Evolutionary conservation across 495 filamentous ascomycete species (phyloP).

Genomic region (Aspergillus cavernicola): DNA sequence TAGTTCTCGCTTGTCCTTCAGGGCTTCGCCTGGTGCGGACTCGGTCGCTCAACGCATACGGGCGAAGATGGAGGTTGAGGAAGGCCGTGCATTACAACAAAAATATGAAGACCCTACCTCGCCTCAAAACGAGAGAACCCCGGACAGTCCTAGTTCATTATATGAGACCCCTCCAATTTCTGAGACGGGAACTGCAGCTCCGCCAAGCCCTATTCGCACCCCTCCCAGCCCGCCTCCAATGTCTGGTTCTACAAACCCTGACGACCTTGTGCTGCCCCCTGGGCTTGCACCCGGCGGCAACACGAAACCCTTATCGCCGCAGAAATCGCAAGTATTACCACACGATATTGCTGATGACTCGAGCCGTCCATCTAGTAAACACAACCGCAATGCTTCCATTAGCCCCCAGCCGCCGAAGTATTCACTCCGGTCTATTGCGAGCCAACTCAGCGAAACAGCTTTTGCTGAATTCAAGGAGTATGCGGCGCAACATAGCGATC

Average conservation of each 20-base stretch:
- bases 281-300: conserved; percentile 20
- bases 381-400: conserved; percentile 22
- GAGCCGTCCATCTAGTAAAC: conserved; percentile 19
- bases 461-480: conserved; percentile 63
- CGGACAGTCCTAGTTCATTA: conserved; percentile 24
- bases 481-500: conserved; percentile 60
- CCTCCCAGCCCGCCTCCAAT: conserved; percentile 12
- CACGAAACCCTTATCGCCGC: not conserved
- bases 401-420: conserved; percentile 38
- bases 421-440: conserved; percentile 38
- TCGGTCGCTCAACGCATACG: conserved; percentile 55
- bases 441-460: conserved; percentile 56
- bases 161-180: conserved; percentile 32
- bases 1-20: conserved; percentile 41
- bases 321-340: conserved; percentile 15
- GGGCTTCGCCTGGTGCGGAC: conserved; percentile 38
- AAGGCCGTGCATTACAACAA: conserved; percentile 64
- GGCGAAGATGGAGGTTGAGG: conserved; percentile 69
- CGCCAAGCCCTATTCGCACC: conserved; percentile 20
- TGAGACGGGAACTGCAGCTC: conserved; percentile 20
- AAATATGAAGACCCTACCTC: conserved; percentile 30
- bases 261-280: conserved; percentile 16
- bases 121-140: conserved; percentile 22
- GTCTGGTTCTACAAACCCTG: conserved; percentile 1
- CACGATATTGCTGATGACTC: conserved; percentile 2